Evolutionary conservation across 2,329 filamentous ascomycete species (phyloP), one percentile per base, ranked within the genome.

Genomic region (Huntiella abstrusa): DNA sequence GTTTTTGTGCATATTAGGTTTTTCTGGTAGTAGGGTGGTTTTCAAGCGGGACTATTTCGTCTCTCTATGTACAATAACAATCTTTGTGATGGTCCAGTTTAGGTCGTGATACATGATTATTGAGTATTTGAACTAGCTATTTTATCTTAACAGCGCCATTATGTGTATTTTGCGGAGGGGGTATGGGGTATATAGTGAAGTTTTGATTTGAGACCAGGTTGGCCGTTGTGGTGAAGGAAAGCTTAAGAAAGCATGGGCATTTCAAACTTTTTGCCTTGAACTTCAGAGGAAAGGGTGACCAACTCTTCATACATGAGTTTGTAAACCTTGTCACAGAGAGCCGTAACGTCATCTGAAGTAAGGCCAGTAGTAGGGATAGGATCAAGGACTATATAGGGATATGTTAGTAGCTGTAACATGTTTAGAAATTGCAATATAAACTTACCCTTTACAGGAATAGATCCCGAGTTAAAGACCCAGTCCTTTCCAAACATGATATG

Each of bases 351-450:
- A 45, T 77, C 76, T 17, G 80, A 51, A 13, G 74, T 83, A 52
- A 92, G 69, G 45, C 75, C 75, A 52, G 73, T 70, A 8, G 86
- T 95, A 42, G 75, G 68, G 51, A 95, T 86, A 2, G 86, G 83
- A 55, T 83, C 75, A 45, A 94, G 67, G 16, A 94, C 83, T 83
- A 43, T 46, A 44, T 12, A 13, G 16, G 7, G 45, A 43, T 13
- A 51, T 17, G 52, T 38, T 38, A 40, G 17, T 49, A 45, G 19
- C 12, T 33, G 39, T 11, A 42, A 16, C 46, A 42, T 36, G 7
- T 7, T 10, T 12, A 37, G 11, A 16, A 16, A 11, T 13, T 28
- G 37, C 13, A 10, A 19, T 1, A 12, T n/a, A 8, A 10, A 58
- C 67, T 49, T 60, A 83, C 83, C 76, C 65, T 83, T 86, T 51